Evolutionary conservation across 371 early-diverging fungal species (phyloP).

Genomic region (Circinella minor): DNA sequence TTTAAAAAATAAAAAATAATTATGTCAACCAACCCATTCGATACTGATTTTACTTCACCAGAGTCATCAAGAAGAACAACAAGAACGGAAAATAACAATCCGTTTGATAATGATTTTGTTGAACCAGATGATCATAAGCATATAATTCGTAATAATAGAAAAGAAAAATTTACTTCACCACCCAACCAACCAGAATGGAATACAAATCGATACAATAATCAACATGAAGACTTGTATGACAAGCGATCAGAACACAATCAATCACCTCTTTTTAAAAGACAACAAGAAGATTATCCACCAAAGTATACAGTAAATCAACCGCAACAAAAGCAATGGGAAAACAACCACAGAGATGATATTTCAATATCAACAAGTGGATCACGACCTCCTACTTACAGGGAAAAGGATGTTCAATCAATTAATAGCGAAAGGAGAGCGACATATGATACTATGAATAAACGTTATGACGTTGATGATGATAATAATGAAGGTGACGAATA

Average conservation of each 20-base stretch:
- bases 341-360: neutral
- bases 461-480: too few relatives aligned
- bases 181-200: neutral
- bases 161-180: neutral
- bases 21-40: neutral
- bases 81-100: too few relatives aligned
- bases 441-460: neutral
- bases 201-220: neutral
- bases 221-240: neutral
- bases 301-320: neutral
- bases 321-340: too few relatives aligned
- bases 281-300: neutral
- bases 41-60: neutral
- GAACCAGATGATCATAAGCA: neutral
- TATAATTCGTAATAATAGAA: neutral
- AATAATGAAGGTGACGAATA: neutral
- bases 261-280: neutral
- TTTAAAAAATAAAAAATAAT: neutral
- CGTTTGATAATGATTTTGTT: neutral
- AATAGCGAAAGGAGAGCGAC: neutral
- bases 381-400: neutral
- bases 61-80: too few relatives aligned
- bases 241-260: neutral
- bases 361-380: neutral
- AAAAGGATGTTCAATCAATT: neutral